These are phyloP conservation scores for Monosporascus cannonballus DNA, from an alignment of 2,329 filamentous ascomycete genomes.

Conservation along the genomic window DNA sequence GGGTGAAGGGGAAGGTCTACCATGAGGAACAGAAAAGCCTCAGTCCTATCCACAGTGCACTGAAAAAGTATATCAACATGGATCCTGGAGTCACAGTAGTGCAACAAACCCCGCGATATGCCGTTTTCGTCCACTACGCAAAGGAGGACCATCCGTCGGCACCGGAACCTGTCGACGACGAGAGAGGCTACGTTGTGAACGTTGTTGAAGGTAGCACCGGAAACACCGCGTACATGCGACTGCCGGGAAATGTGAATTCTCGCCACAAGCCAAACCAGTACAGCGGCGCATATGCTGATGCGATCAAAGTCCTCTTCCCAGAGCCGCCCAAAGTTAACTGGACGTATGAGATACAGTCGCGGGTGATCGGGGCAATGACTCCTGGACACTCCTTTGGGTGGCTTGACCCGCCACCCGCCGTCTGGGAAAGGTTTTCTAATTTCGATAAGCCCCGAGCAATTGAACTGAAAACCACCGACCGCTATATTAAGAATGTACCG, in stretches of 20 bases:
- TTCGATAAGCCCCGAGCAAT: background rate
- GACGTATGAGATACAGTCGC: constrained; percentile 2
- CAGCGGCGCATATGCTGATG: constrained; percentile 10
- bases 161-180: constrained; percentile 5
- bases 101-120: background rate
- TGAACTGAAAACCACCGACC: background rate
- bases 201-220: constrained; percentile 5
- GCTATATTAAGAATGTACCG: constrained; percentile 1
- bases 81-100: too few species aligned
- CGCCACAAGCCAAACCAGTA: constrained; percentile 15
- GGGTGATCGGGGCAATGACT: background rate
- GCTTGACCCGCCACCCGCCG: constrained; percentile 6
- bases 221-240: constrained; percentile 18
- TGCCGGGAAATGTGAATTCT: constrained; percentile 1
- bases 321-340: background rate
- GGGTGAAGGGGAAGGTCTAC: constrained; percentile 5
- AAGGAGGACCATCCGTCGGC: constrained; percentile 7
- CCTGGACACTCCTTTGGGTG: constrained; percentile 5
- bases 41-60: constrained; percentile 5
- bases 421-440: constrained; percentile 4
- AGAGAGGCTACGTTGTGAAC: constrained; percentile 8
- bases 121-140: constrained; percentile 12
- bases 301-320: constrained; percentile 10
- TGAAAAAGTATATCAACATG: constrained; percentile 3
- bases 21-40: background rate